Evolutionary conservation across 1,139 yeast genomes (phyloP), one percentile per base, ranked within the genome.

Genomic region (Yamadazyma atlantica): DNA sequence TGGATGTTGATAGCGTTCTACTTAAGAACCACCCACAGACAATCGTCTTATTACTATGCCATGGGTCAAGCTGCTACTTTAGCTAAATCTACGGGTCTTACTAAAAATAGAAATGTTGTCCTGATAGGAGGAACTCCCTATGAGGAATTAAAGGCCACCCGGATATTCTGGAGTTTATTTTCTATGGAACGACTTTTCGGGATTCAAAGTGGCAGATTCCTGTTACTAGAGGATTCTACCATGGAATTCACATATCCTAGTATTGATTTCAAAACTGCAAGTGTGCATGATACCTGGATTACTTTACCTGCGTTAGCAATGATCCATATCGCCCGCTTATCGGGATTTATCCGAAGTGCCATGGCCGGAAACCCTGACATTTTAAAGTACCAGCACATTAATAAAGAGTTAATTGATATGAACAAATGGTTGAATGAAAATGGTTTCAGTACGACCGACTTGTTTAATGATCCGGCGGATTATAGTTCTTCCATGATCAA

Each of bases 141-240:
- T 51, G 85, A 79, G 42, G 54, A 55, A 18, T 50, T 69, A 17
- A 80, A 80, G 53, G 73, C 78, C 0, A 66, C 65, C 43, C 61
- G 84, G 32, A 68, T 80, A 1, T 81, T 78, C 52, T 80, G 84
- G 82, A 51, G 74, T 19, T 75, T 75, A 4, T 81, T 70, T 49
- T 66, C 77, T 1, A 60, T 78, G 62, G 88, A 82, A 48, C 61
- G 82, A 39, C 46, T 78, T 14, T 55, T 78, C 40, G 78, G 79
- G 3, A 57, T 80, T 28, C 85, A 79, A 47, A 65, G 69, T 27
- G 86, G 87, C 2, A 58, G 80, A 36, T 65, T 69, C 44, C 71
- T 70, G 2, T 51, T 80, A 15, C 49, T 62, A 11, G 71, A 69
- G 24, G 37, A 38, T 7, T 47, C 46, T 16, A 79, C 75, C 34